Evolutionary conservation across 768 basidiomycete species (phyloP).

Genomic region (Suillus tomentosus): DNA sequence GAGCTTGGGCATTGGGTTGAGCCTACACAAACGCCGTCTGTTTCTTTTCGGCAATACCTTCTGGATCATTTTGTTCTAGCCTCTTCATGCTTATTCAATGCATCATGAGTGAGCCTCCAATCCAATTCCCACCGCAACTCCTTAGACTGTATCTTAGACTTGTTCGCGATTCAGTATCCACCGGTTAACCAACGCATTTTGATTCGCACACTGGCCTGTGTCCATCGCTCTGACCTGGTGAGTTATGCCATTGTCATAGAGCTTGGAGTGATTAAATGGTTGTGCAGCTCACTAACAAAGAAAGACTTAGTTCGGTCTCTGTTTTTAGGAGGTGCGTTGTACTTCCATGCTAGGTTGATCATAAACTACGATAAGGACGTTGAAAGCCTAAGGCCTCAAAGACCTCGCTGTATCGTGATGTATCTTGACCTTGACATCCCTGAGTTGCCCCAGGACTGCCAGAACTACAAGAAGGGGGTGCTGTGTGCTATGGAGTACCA

Average conservation of each 20-base stretch:
- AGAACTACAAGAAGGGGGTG: conserved; percentile 40
- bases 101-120: not conserved
- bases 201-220: conserved; percentile 49
- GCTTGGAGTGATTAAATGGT: conserved; percentile 44
- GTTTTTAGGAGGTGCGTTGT: conserved; percentile 58
- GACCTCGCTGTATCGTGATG: not conserved
- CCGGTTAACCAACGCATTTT: conserved; percentile 44
- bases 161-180: conserved; percentile 48
- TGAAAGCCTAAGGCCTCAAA: conserved; percentile 21
- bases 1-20: conserved; percentile 46
- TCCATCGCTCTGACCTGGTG: conserved; percentile 46
- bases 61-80: conserved; percentile 43
- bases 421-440: not conserved
- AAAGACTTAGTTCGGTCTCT: conserved; percentile 45
- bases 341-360: conserved; percentile 55
- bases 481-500: conserved; percentile 36
- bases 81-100: conserved; percentile 46
- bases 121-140: conserved; percentile 25
- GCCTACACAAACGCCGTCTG: conserved; percentile 40
- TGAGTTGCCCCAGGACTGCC: conserved; percentile 52
- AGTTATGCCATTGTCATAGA: conserved; percentile 42
- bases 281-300: conserved; percentile 32
- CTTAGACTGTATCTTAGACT: conserved; percentile 45
- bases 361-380: conserved; percentile 52
- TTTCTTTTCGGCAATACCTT: conserved; percentile 46